Evolutionary conservation across 345 rosid genomes (phyloP).

Genomic region (Eucalyptus pumila): DNA sequence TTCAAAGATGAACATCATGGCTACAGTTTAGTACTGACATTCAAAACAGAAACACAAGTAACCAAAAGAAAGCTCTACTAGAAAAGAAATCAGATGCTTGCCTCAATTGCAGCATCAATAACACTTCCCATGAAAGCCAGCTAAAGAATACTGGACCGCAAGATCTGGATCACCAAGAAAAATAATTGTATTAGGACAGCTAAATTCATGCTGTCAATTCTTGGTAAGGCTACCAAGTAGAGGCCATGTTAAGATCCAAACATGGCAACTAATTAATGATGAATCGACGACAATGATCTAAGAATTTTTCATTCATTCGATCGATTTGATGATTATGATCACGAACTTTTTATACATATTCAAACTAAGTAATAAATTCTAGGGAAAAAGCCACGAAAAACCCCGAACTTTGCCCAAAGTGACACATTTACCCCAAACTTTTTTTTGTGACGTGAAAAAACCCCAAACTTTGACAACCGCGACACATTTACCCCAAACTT

Average conservation of each 20-base stretch:
- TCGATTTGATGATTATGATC: no score
- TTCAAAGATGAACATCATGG: background rate
- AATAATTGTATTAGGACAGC: background rate
- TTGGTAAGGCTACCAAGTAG: background rate
- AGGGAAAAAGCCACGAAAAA: no score
- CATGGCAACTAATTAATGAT: no score
- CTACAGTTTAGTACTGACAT: background rate
- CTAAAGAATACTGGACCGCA: background rate
- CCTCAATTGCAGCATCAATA: conserved; percentile 33
- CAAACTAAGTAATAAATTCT: no score
- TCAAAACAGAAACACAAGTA: background rate
- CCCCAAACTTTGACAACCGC: no score
- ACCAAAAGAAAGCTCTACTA: background rate
- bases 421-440: no score
- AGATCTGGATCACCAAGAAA: background rate
- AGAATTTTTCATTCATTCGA: no score
- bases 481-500: no score
- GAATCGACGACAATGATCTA: no score
- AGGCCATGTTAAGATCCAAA: background rate
- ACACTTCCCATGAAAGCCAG: conserved; percentile 34
- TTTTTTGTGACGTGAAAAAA: no score
- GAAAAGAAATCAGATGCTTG: background rate
- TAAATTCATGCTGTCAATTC: background rate
- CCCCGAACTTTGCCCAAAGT: no score
- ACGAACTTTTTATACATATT: no score